Percentiles rank a stretch among this genome's conserved stretches.
Conservation (phyloP, 2,329 filamentous ascomycete genomes). For the Mariannaea elegans region DNA sequence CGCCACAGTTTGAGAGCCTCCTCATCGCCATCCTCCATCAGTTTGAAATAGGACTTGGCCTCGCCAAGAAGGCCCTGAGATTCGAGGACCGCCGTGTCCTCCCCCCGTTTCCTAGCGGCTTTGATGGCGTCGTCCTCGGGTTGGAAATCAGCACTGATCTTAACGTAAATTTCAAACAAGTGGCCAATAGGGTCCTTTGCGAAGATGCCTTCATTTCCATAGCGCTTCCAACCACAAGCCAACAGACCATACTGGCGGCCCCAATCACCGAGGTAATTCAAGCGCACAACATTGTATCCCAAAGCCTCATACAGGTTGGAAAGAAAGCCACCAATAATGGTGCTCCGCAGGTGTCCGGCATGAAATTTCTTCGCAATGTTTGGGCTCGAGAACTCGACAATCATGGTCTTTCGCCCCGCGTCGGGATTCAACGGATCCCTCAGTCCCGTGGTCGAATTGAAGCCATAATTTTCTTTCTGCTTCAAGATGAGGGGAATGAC, state of each 20-base stretch:
- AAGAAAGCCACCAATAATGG: conserved; percentile 44
- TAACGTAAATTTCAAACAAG: conserved; percentile 76
- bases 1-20: conserved; percentile 65
- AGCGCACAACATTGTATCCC: conserved; percentile 74
- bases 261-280: conserved; percentile 85
- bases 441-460: not conserved
- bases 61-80: conserved; percentile 56
- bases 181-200: conserved; percentile 74
- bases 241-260: conserved; percentile 76
- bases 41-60: conserved; percentile 69
- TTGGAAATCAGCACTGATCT: conserved; percentile 68
- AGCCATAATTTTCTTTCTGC: not conserved
- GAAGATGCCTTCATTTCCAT: conserved; percentile 72
- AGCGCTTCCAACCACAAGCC: conserved; percentile 73
- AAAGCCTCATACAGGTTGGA: conserved; percentile 73
- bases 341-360: conserved; percentile 18
- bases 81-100: conserved; percentile 55
- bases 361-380: conserved; percentile 23
- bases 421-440: not conserved
- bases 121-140: conserved; percentile 70
- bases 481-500: not conserved
- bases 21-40: conserved; percentile 67
- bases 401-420: conserved; percentile 2
- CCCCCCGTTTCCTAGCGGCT: conserved; percentile 55
- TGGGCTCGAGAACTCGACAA: conserved; percentile 17